phyloP scores from a whole-genome alignment of 2,329 filamentous ascomycete genomes.

The Penicillium sp. region DNA sequence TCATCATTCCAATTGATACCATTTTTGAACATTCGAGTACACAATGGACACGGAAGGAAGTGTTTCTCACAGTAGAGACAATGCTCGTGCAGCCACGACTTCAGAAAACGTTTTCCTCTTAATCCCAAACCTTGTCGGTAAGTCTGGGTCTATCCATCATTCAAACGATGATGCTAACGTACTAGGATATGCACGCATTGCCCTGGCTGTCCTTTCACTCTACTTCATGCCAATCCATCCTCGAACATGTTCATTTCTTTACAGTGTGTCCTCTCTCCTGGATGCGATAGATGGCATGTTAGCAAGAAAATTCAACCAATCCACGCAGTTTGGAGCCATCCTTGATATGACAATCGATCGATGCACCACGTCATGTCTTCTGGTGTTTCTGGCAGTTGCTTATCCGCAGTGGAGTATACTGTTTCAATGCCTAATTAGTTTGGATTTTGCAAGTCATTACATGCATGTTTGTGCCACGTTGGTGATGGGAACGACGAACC shows the following conservation, averaged over 20 bases:
- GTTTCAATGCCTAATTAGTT: constrained; percentile 86
- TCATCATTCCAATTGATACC: background rate
- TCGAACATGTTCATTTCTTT: constrained; percentile 78
- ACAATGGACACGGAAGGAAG: background rate
- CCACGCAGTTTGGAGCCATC: constrained; percentile 91
- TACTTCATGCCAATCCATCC: constrained; percentile 99
- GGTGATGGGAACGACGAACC: constrained; percentile 74
- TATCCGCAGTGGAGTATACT: constrained; percentile 91
- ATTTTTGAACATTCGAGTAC: background rate
- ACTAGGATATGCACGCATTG: constrained; percentile 69
- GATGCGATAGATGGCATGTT: constrained; percentile 93
- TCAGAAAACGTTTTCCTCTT: constrained; percentile 4
- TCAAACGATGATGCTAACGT: background rate
- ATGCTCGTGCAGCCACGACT: no score
- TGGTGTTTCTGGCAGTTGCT: constrained; percentile 89
- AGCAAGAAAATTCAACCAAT: constrained; percentile 80
- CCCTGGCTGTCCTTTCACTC: constrained; percentile 81
- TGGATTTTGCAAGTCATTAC: constrained; percentile 95
- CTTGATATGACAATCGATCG: constrained; percentile 98
- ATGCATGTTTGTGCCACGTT: constrained; percentile 98
- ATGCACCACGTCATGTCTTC: constrained; percentile 89
- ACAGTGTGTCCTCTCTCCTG: constrained; percentile 89
- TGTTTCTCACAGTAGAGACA: background rate
- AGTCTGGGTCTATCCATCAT: background rate
- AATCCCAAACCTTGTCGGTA: constrained; percentile 6